Evolutionary conservation across 148 eudicot genomes (phyloP), one percentile per base, ranked within the genome.

Genomic region (Cornus suecica): DNA sequence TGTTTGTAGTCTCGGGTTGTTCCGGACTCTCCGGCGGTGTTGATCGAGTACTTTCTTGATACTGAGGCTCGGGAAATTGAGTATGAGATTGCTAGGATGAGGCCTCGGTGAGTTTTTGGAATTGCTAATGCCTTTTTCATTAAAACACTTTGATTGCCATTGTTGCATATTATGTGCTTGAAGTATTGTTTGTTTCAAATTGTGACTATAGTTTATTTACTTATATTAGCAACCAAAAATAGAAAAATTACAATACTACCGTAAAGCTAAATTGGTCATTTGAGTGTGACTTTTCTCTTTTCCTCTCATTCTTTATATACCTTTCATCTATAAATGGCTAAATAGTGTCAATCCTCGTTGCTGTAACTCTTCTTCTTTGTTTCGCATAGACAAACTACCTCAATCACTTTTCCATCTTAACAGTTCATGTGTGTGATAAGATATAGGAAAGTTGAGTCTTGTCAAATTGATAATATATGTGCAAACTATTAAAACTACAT

Each of bases 41-140:
- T 95, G 77, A 83, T 93, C 20, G 98, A 95, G 86, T 93, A 91
- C 83, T 90, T 95, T 63, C 97, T 95, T 67, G 98, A 95, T 80
- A 93, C 98, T 5, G 98, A 95, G 78, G 99, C 99, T 84, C 99
- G 83, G 56, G 99, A 93, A 83, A 80, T 95, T 77, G 97, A 95
- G 69, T 86, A 80, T 66, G 99, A 95, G 89, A 87, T 95, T 70
- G 89, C 98, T 31, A 81, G 92, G 67, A 76, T 95, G 81, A 90
- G 99, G 76, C 94, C 91, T 45, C 85, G 93, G 99, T 85, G 52
- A 72, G 84, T 88, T 71, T 10, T 79, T 74, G 7, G 6, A 6
- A 37, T 37, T 37, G 42, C 9, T 25, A 26, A 10, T 22, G 34
- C 23, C 29, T 37, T 41, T 2, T 41, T 18, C 51, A 58, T 18